Evolutionary conservation across 2,329 filamentous ascomycete species (phyloP).

Genomic region (Emergomyces pasteurianus): DNA sequence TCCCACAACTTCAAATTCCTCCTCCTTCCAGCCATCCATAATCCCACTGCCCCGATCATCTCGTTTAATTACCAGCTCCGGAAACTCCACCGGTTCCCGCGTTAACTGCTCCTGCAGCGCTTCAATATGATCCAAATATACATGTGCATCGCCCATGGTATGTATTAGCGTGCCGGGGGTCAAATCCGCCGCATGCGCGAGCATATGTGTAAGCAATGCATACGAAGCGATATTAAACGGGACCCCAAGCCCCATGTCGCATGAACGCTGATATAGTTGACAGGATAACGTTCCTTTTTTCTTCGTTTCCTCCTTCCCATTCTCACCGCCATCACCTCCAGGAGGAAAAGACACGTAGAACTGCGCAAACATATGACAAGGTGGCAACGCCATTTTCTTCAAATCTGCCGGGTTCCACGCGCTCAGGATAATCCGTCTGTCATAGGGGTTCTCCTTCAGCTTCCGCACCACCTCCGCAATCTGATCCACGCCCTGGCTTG

Average conservation of each 20-base stretch:
- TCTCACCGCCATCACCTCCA: constrained; percentile 17
- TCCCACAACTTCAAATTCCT: constrained; percentile 76
- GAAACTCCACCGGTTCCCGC: constrained; percentile 71
- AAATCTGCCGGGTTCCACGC: constrained; percentile 92
- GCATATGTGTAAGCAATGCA: constrained; percentile 86
- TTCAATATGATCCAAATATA: constrained; percentile 87
- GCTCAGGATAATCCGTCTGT: constrained; percentile 76
- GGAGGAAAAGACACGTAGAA: constrained; percentile 75
- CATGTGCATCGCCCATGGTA: constrained; percentile 96
- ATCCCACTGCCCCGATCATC: constrained; percentile 65
- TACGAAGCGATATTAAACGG: constrained; percentile 98
- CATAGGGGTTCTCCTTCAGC: constrained; percentile 70
- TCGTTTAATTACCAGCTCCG: constrained; percentile 59
- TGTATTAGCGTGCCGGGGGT: constrained; percentile 81
- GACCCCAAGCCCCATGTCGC: constrained; percentile 93
- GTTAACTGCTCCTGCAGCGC: constrained; percentile 70
- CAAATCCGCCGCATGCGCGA: constrained; percentile 75
- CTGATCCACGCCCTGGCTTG: constrained; percentile 83
- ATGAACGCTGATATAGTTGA: constrained; percentile 83
- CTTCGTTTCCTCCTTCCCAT: constrained; percentile 20
- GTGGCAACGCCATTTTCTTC: constrained; percentile 78
- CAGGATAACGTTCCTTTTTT: constrained; percentile 65
- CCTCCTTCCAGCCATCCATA: constrained; percentile 81
- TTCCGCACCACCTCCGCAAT: constrained; percentile 82
- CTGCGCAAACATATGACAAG: constrained; percentile 96